Conservation (phyloP, 192 early-diverging fungal species). For the Coemansia sp. region DNA sequence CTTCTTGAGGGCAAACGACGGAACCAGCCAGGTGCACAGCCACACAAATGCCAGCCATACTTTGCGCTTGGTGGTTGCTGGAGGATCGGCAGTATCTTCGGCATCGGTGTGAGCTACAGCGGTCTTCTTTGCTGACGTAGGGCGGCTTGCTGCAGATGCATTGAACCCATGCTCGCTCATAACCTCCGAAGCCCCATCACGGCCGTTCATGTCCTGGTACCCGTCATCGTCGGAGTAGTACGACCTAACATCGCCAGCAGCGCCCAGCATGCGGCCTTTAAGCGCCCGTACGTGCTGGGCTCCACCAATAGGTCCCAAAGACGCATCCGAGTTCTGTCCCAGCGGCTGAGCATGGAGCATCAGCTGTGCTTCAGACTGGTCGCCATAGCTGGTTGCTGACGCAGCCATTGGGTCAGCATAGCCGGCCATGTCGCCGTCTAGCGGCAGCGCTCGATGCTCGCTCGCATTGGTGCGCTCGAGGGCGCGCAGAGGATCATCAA, state of each 20-base stretch:
- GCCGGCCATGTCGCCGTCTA: slow-evolving; percentile 44
- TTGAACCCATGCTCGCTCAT: slow-evolving; percentile 40
- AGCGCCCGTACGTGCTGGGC: slow-evolving; percentile 50
- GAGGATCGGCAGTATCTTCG: slow-evolving; percentile 61
- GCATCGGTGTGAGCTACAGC: slow-evolving; percentile 36
- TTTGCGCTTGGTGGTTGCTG: slow-evolving; percentile 41
- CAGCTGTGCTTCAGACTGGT: slow-evolving; percentile 48
- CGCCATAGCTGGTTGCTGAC: slow-evolving; percentile 41
- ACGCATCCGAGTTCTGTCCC: slow-evolving; percentile 38
- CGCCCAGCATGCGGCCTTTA: slow-evolving; percentile 49
- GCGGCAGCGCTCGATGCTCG: slow-evolving; percentile 41
- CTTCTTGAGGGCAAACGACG: slow-evolving; percentile 60
- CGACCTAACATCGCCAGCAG: slow-evolving; percentile 57
- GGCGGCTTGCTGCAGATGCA: slow-evolving; percentile 10
- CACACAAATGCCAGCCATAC: slow-evolving; percentile 48
- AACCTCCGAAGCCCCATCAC: slow-evolving; percentile 42
- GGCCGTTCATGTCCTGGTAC: slow-evolving; percentile 51
- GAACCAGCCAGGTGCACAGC: slow-evolving; percentile 62
- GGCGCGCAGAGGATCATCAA: slow-evolving; percentile 75
- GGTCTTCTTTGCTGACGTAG: slow-evolving; percentile 26
- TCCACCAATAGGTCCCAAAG: slow-evolving; percentile 20
- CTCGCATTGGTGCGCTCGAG: slow-evolving; percentile 59
- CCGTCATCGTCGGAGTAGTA: slow-evolving; percentile 64
- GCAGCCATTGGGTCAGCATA: slow-evolving; percentile 22
- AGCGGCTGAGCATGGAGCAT: slow-evolving; percentile 50